Evolutionary conservation across 768 basidiomycete genomes (phyloP), one percentile per base, ranked within the genome.

Genomic region (Leccinum subgranulosum): DNA sequence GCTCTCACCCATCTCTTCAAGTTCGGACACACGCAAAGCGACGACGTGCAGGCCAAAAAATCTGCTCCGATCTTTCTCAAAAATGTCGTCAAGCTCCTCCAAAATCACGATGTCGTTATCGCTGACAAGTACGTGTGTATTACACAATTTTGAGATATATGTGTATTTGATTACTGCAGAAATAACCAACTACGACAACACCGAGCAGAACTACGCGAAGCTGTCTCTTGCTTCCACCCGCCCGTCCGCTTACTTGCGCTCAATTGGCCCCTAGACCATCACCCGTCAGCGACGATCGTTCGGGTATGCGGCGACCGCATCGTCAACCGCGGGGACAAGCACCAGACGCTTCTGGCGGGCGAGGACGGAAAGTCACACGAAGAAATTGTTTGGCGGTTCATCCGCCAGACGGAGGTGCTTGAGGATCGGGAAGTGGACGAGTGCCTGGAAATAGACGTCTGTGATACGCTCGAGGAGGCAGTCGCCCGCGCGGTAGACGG

Each of bases 1-100:
- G 93, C 92, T 1, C 81, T 98, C 17, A 62, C 79, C 3, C 79
- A 87, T 53, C 80, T 99, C 3, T 98, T 95, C 65, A 82, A 80
- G 0, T 96, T 93, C 58, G 94, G 81, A 1, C 97, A 98, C 69
- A 93, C 91, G 0, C 97, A 98, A 69, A 92, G 89, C 66, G 97
- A 99, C 69, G 92, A 98, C 66, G 81, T 98, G 4, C 76, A 79
- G 41, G 80, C 70, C 36, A 98, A 94, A 75, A 93, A 87, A 69
- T 53, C 88, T 2, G 92, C 79, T 0, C 79, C 85, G 0, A 59
- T 69, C 3, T 96, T 96, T 69, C 66, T 92, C 54, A 85, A 78
- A 68, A 94, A 91, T 57, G 89, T 97, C 39, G 66, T 74, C 14
- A 68, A 76, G 0, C 77, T 90, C 1, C 76, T 98, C 25, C 68